phyloP scores from a whole-genome alignment of 768 basidiomycete genomes.

The Tulasnella sp. region DNA sequence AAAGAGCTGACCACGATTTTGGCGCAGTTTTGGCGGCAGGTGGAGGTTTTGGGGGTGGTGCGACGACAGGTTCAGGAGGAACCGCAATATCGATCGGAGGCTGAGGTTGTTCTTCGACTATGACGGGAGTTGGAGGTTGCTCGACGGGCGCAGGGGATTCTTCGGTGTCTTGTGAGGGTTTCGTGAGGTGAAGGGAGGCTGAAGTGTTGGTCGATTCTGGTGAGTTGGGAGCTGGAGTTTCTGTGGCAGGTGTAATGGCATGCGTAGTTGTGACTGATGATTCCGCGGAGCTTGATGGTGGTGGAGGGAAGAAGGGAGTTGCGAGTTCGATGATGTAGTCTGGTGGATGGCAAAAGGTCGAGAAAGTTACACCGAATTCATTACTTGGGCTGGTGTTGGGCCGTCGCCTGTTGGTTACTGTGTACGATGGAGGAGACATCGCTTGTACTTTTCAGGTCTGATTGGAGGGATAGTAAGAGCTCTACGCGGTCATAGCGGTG shows the following conservation, averaged over 20 bases:
- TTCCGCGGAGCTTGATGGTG: slow-evolving; percentile 37
- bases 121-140: slow-evolving; percentile 12
- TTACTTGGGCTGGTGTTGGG: slow-evolving; percentile 9
- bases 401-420: slow-evolving; percentile 12
- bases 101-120: not conserved
- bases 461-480: not conserved
- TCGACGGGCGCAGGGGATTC: slow-evolving; percentile 23
- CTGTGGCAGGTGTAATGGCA: slow-evolving; percentile 25
- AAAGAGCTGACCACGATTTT: slow-evolving; percentile 34
- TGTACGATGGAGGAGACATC: slow-evolving; percentile 11
- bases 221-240: slow-evolving; percentile 23
- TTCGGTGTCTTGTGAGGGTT: not conserved
- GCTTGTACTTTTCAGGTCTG: not conserved
- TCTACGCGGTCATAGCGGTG: slow-evolving; percentile 1
- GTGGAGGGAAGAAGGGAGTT: slow-evolving; percentile 49
- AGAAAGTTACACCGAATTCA: slow-evolving; percentile 26
- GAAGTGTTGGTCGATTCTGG: slow-evolving; percentile 12
- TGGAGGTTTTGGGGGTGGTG: slow-evolving; percentile 2
- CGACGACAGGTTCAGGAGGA: slow-evolving; percentile 2
- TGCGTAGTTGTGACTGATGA: slow-evolving; percentile 14
- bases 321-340: slow-evolving; percentile 51
- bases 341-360: slow-evolving; percentile 27
- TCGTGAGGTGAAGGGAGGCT: not conserved
- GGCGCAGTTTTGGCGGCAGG: slow-evolving; percentile 23
- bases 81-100: not conserved